A percentile compares a stretch with the other conserved stretches of the same genome.
phyloP scores from a whole-genome alignment of 495 filamentous ascomycete species.

The Aspergillus biplanus region DNA sequence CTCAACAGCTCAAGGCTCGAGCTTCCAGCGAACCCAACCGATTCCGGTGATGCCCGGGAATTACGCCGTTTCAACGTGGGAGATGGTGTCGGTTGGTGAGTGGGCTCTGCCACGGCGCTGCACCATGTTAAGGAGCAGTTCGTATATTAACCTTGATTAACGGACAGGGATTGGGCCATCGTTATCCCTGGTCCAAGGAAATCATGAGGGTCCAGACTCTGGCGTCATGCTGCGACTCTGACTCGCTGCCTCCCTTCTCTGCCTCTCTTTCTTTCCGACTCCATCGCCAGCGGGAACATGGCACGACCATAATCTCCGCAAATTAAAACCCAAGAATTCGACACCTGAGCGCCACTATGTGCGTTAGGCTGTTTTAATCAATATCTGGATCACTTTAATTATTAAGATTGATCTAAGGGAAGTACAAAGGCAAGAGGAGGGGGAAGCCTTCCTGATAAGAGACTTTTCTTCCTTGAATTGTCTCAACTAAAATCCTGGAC shows the following conservation, averaged over 20 bases:
- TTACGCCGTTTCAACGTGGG: neutral
- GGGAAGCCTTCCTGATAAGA: too few relatives aligned
- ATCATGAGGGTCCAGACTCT: neutral
- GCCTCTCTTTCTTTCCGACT: neutral
- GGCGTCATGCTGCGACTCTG: neutral
- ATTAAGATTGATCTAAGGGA: too few relatives aligned
- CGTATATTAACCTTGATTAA: slow-evolving; percentile 3
- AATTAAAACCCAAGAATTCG: too few relatives aligned
- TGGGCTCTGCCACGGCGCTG: neutral
- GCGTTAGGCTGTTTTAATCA: too few relatives aligned
- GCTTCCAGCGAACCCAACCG: neutral
- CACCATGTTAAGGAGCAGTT: neutral
- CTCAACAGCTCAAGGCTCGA: neutral
- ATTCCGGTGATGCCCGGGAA: neutral
- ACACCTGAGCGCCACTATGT: too few relatives aligned
- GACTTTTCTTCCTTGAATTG: too few relatives aligned
- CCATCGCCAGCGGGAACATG: too few relatives aligned
- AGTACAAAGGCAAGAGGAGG: too few relatives aligned
- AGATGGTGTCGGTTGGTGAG: neutral
- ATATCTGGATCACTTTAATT: too few relatives aligned
- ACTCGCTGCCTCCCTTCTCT: neutral
- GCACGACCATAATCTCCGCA: too few relatives aligned
- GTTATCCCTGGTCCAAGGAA: neutral
- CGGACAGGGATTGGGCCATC: neutral
- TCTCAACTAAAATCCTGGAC: too few relatives aligned